Evolutionary conservation across 2,329 filamentous ascomycete genomes (phyloP), one percentile per base, ranked within the genome.

Genomic region (Epichloe glyceriae): DNA sequence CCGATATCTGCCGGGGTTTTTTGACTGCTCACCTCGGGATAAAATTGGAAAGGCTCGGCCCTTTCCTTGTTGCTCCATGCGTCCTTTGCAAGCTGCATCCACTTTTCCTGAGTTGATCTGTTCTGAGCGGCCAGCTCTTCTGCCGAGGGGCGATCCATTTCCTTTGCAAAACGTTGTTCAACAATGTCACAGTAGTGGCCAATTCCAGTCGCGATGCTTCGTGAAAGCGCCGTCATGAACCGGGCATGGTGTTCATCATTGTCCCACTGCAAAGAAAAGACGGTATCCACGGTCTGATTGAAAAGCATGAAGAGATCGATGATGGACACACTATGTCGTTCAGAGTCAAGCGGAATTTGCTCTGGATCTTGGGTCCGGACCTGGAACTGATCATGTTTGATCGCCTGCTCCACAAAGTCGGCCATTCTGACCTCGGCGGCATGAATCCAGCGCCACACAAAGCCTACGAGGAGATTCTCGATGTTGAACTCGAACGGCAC

Each of bases 21-120:
- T 20, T 5, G 2, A 6, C 15, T 30, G 66, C 75, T 68, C 71
- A 90, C 88, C 79, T 95, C 86, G 2, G 88, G 82, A 59, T 89
- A 93, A 70, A 98, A 98, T 56, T 97, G 90, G 68, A 97, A 98
- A 0, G 93, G 93, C 62, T 96, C 91, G 40, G 93, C 83, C 67
- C 90, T 95, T 55, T 96, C 90, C 65, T 90, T 95, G 57, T 83
- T 86, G 57, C 81, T 87, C 83, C 90, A 95, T 4, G 90, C 86
- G 62, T 97, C 93, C 66, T 93, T 94, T 10, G 93, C 93, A 62
- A 91, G 82, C 60, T 94, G 86, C 71, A 97, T 82, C 74, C 90
- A 91, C 62, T 88, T 93, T 64, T 97, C 90, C 64, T 96, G 90
- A 15, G 88, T 80, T 4, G 88, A 88, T 66, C 89, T 87, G 50